Evolutionary conservation across 192 early-diverging fungal species (phyloP).

Genomic region (Backusella tarrabulga): DNA sequence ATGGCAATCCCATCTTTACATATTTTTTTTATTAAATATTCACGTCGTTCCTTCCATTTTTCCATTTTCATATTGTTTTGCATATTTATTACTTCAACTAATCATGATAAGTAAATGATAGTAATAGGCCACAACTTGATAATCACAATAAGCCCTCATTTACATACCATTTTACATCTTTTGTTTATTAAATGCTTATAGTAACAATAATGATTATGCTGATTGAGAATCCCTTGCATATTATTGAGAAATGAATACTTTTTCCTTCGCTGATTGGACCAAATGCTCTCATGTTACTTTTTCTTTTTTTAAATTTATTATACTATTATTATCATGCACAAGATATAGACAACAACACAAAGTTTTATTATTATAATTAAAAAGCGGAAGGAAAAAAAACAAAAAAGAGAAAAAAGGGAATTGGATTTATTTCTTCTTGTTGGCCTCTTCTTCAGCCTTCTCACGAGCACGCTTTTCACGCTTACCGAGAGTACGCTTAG

Average conservation of each 20-base stretch:
- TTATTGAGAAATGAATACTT: background rate
- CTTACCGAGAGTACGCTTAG: conserved; percentile 71
- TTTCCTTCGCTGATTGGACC: background rate
- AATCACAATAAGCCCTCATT: background rate
- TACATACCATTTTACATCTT: background rate
- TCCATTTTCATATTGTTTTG: background rate
- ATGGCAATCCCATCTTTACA: background rate
- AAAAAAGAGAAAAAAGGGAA: background rate
- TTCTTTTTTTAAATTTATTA: background rate
- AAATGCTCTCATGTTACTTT: background rate
- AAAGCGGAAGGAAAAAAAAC: background rate
- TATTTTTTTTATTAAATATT: background rate
- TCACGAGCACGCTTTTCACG: conserved; percentile 79
- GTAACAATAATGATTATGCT: background rate
- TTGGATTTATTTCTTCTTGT: conserved; percentile 43
- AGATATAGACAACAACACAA: background rate
- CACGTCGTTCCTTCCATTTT: background rate
- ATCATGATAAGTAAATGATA: background rate
- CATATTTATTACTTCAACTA: background rate
- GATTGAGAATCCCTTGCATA: background rate
- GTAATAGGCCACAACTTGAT: background rate
- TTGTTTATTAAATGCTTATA: background rate
- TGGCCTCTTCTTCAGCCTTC: conserved; percentile 79
- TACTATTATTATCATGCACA: background rate
- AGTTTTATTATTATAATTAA: background rate